phyloP scores from a whole-genome alignment of 192 early-diverging fungal genomes.

The Fimicolochytrium jonesii region DNA sequence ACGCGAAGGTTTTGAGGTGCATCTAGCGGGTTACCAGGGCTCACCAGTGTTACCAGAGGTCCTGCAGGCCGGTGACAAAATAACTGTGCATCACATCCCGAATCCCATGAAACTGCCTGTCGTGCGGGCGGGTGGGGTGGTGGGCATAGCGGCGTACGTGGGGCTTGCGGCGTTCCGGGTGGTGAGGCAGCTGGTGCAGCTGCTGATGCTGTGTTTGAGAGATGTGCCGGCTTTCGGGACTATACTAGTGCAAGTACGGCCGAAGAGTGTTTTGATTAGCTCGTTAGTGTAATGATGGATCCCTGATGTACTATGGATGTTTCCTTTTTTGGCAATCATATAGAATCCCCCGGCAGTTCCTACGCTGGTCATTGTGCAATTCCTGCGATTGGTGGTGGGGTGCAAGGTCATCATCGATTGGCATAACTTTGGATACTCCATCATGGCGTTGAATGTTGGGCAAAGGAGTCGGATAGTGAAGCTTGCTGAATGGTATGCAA shows the following conservation, averaged over 20 bases:
- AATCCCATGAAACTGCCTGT: slow-evolving; percentile 43
- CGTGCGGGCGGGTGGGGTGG: no score
- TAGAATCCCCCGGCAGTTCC: slow-evolving; percentile 96
- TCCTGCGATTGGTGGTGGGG: slow-evolving; percentile 60
- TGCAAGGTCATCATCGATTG: slow-evolving; percentile 86
- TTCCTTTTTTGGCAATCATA: not conserved
- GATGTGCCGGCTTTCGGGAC: slow-evolving; percentile 54
- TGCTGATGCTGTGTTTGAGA: slow-evolving; percentile 61
- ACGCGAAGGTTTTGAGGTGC: slow-evolving; percentile 61
- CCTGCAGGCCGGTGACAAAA: not conserved
- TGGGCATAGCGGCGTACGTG: no score
- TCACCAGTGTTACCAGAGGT: slow-evolving; percentile 15
- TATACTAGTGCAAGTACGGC: slow-evolving; percentile 31
- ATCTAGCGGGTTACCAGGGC: slow-evolving; percentile 80
- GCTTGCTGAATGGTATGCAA: slow-evolving; percentile 45
- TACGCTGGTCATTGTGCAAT: slow-evolving; percentile 73
- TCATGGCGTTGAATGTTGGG: slow-evolving; percentile 73
- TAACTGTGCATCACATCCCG: slow-evolving; percentile 25
- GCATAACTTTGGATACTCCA: slow-evolving; percentile 95
- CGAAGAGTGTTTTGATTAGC: not conserved
- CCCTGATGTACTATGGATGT: not conserved
- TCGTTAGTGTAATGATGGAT: not conserved
- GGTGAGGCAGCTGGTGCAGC: slow-evolving; percentile 48
- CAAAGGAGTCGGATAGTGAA: slow-evolving; percentile 47
- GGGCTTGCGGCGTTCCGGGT: slow-evolving; percentile 67